These are phyloP conservation scores for Ziziphus jujuba DNA, from an alignment of 306 rosid genomes.

Conservation along the genomic window DNA sequence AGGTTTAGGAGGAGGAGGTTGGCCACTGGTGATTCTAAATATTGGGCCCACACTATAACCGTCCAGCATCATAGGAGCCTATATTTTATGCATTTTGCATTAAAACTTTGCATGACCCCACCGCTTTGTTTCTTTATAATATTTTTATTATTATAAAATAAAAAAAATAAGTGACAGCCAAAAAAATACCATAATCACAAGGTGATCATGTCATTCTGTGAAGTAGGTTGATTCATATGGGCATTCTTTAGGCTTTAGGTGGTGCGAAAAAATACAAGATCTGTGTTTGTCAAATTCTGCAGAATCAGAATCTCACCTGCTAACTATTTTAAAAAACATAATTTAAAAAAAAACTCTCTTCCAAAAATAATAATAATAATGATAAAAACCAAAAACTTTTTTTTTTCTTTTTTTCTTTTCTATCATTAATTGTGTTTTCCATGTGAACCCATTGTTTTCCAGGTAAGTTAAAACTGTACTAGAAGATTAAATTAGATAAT, in stretches of 20 bases:
- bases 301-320: conserved; percentile 51
- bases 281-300: conserved; percentile 1
- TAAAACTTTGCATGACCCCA: no score
- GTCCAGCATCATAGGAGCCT: neutral
- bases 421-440: conserved; percentile 3
- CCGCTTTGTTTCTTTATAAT: no score
- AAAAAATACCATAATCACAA: neutral
- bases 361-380: neutral
- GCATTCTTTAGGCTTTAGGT: neutral
- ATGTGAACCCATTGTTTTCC: conserved; percentile 47
- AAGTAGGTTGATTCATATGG: no score
- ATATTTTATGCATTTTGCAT: no score
- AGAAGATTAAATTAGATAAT: neutral
- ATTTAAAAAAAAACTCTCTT: conserved; percentile 1
- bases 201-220: neutral
- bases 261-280: neutral
- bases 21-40: no score
- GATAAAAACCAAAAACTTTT: conserved; percentile 12
- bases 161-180: neutral
- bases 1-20: no score
- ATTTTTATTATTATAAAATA: no score
- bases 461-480: neutral
- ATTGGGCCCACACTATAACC: neutral
- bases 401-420: no score
- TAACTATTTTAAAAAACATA: neutral